Evolutionary conservation across 2,329 filamentous ascomycete genomes (phyloP).

Genomic region (Arachnomyces sp.): DNA sequence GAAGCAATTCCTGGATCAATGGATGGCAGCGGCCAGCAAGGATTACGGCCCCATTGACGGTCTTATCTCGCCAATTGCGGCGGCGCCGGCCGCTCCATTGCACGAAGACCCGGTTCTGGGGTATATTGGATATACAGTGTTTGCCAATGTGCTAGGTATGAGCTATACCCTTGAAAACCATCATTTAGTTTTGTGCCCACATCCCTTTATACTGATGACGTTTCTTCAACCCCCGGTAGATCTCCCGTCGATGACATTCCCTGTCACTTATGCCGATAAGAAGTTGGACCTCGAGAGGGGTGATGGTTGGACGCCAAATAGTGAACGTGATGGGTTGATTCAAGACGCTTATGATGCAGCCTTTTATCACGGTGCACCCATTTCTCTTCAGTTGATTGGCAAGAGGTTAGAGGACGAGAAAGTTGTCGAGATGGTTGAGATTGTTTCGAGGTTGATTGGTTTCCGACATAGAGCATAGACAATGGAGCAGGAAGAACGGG

Average conservation of each 20-base stretch:
- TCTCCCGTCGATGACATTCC: too few relatives aligned
- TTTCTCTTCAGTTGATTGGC: constrained; percentile 17
- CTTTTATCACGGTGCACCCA: constrained; percentile 20
- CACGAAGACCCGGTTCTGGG: constrained; percentile 16
- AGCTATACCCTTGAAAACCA: neutral
- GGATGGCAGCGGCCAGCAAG: constrained; percentile 14
- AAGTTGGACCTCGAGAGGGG: constrained; percentile 14
- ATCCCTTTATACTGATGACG: too few relatives aligned
- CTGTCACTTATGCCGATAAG: constrained; percentile 1
- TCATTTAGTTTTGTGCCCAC: too few relatives aligned
- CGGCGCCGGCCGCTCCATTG: constrained; percentile 13
- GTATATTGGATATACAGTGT: constrained; percentile 21
- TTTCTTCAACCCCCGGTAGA: too few relatives aligned
- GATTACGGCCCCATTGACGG: constrained; percentile 10
- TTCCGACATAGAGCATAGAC: too few relatives aligned
- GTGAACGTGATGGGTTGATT: constrained; percentile 20
- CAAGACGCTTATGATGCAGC: constrained; percentile 20
- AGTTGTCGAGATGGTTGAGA: constrained; percentile 25
- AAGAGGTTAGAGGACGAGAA: constrained; percentile 20
- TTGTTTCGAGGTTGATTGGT: constrained; percentile 17
- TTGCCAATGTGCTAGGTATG: constrained; percentile 21
- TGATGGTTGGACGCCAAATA: constrained; percentile 24
- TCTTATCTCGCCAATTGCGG: constrained; percentile 12
- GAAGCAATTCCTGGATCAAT: constrained; percentile 14
- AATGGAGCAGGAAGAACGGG: too few relatives aligned